phyloP scores from a whole-genome alignment of 192 early-diverging fungal genomes.

The Coemansia reversa region DNA sequence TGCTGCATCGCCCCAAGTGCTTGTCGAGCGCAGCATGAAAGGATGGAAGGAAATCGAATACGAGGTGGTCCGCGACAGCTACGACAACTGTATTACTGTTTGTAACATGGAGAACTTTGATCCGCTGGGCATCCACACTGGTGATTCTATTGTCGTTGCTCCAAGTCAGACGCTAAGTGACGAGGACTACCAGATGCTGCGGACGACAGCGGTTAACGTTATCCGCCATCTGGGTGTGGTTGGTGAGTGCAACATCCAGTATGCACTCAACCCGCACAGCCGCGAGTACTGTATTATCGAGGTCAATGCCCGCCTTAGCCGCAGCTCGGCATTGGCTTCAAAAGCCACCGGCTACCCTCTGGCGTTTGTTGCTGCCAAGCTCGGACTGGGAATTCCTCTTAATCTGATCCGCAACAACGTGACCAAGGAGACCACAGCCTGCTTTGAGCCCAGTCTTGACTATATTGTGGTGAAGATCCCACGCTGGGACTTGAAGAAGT shows the following conservation, averaged over 20 bases:
- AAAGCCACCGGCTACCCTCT: conserved; percentile 99
- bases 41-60: conserved; percentile 99
- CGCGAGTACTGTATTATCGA: conserved; percentile 99
- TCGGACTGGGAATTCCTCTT: conserved; percentile 89
- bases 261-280: conserved; percentile 90
- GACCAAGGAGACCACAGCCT: conserved; percentile 93
- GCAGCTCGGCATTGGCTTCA: conserved; percentile 90
- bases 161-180: conserved; percentile 96
- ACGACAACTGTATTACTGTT: conserved; percentile 98
- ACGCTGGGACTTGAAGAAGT: conserved; percentile 95
- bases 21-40: conserved; percentile 97
- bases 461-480: conserved; percentile 86
- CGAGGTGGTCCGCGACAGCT: conserved; percentile 93
- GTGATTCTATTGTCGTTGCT: conserved; percentile 98
- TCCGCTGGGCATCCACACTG: conserved; percentile 98
- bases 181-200: conserved; percentile 99
- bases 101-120: conserved; percentile 99
- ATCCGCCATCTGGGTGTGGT: conserved; percentile 97
- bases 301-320: conserved; percentile 94
- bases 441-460: conserved; percentile 96
- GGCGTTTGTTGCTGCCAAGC: conserved; percentile 97
- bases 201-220: conserved; percentile 93
- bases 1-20: conserved; percentile 88
- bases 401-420: conserved; percentile 93
- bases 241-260: conserved; percentile 99